Base-by-base conservation (phyloP, 2,329 filamentous ascomycete genomes). In the Curvularia spicifera region DNA sequence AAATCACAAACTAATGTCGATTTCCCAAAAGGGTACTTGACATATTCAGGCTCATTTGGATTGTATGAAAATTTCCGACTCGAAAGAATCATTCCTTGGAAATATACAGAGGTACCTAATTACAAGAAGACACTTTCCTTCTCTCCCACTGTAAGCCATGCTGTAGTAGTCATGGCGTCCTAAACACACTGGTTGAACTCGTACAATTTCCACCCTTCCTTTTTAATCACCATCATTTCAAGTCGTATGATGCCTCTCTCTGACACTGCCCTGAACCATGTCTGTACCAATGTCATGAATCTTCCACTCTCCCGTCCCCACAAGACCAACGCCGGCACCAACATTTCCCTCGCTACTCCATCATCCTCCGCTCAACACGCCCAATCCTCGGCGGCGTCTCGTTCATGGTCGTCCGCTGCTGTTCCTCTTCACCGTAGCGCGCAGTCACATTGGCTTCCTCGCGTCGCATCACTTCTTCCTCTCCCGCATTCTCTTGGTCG, bases 341-440 rank as follows among this genome's bases (percentile, higher is more conserved):
- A 13, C 31, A 13, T 33, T 33, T 1, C 40, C 40, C 12, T 15
- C 13, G 12, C 3, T 43, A 43, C 40, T 43, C 40, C 20, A 45
- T 15, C 60, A 65, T 61, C 13, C 63, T 51, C 31, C 72, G 66
- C 61, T 78, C 75, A 42, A 76, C 64, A 50, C 70, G 59, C 1
- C 75, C 75, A 42, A 76, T 54, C n/a, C 72, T 55, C 15, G 75
- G 74, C 18, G 75, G 74, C 40, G 75, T 78, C 57, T 76, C 73
- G 59, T 76, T 71, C 69, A 77, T 72, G 8, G 64, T 57, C n/a
- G 66, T 67, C 2, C 26, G 15, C 40, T 56, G 57, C 44, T 67
- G 61, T 28, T 57, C 71, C 1, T 65, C 60, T n/a, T 61, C 64
- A 28, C 61, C 61, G 57, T 71, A 64, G 33, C 74, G 59, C 50